Evolutionary conservation across 306 rosid species (phyloP).

Genomic region (Rosa lucieae): DNA sequence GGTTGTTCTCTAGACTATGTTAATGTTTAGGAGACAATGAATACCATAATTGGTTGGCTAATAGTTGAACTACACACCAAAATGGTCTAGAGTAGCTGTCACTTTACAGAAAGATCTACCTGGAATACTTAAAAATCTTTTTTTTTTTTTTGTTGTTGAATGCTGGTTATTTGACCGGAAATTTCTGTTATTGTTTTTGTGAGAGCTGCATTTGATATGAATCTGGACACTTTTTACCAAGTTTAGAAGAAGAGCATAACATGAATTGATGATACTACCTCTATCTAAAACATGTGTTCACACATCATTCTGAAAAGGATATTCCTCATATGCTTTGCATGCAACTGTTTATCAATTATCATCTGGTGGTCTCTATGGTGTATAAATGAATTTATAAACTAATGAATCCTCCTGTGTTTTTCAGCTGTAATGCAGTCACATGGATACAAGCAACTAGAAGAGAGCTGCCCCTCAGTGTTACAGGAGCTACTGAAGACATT

Average conservation of each 20-base stretch:
- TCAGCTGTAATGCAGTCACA: conserved; percentile 94
- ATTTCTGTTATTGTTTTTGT: not conserved
- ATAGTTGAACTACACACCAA: not conserved
- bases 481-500: conserved; percentile 76
- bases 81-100: not conserved
- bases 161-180: not conserved
- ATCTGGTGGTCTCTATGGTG: not conserved
- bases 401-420: conserved; percentile 25
- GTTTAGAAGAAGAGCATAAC: not conserved
- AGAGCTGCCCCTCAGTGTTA: conserved; percentile 76
- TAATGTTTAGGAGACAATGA: not conserved
- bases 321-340: not conserved
- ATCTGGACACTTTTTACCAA: not conserved
- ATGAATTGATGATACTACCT: not conserved
- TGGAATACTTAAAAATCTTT: not conserved
- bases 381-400: conserved; percentile 4
- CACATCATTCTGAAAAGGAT: not conserved
- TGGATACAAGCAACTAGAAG: conserved; percentile 74
- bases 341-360: not conserved
- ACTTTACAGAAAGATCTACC: not conserved
- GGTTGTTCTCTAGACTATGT: not conserved
- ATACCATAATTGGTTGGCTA: not conserved
- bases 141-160: not conserved
- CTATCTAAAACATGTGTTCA: not conserved
- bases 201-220: conserved; percentile 12